Percentiles rank a stretch among this genome's conserved stretches.
Evolutionary conservation across 2,329 filamentous ascomycete species (phyloP).

Genomic region (Cryphonectria nitschkei): DNA sequence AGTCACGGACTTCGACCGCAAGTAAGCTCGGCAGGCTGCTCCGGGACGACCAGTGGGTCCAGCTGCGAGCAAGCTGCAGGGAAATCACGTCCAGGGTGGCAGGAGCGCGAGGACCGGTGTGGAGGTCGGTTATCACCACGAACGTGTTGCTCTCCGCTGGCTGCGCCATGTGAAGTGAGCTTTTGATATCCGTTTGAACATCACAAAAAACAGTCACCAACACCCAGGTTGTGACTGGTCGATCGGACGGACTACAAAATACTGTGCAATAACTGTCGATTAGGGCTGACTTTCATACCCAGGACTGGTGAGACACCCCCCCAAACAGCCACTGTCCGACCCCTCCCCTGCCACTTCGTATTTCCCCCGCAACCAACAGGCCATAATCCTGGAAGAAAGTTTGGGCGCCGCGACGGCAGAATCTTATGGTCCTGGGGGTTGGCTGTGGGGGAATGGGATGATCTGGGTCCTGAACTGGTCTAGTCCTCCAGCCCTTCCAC

Average conservation of each 20-base stretch:
- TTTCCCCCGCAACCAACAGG: not conserved
- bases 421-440: not conserved
- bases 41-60: not conserved
- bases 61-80: not conserved
- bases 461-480: not conserved
- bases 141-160: not conserved
- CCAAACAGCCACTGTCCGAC: not conserved
- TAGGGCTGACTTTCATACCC: not conserved
- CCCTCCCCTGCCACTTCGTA: not conserved
- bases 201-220: not conserved
- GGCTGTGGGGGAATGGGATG: not conserved
- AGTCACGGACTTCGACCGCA: not conserved
- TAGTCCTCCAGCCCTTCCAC: not conserved
- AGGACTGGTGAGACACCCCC: not conserved
- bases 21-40: not conserved
- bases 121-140: not conserved
- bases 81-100: not conserved
- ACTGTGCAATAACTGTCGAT: not conserved
- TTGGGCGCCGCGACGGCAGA: not conserved
- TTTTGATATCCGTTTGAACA: not conserved
- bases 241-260: not conserved
- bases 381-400: not conserved
- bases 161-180: not conserved
- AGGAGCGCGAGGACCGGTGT: not conserved
- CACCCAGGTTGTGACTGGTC: not conserved